Evolutionary conservation across 116 monocot species (phyloP), one percentile per base, ranked within the genome.

Genomic region (Thalassia testudinum): DNA sequence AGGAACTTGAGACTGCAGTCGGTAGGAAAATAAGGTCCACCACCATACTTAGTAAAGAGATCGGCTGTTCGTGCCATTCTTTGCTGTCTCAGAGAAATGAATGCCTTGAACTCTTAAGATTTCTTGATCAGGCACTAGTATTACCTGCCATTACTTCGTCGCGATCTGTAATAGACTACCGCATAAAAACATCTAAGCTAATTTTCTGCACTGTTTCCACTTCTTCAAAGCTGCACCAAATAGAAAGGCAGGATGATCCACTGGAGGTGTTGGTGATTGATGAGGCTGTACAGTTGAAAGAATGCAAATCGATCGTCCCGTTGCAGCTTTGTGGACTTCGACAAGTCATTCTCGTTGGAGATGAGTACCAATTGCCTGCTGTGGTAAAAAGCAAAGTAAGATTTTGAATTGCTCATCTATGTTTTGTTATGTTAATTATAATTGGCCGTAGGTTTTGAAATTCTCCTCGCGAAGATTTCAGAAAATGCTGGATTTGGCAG

Each of bases 281-380:
- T 56, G 85, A 85, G 67, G 85, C 78, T 26, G 75, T 77, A 12
- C 81, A 81, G 27, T 51, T 78, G 30, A 87, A 81, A 53, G 81
- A 86, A 38, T 86, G 81, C 43, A 81, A 86, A 26, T 37, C 66
- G 26, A 13, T 76, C 0, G 72, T 81, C 15, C 81, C 73, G 13
- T 43, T 81, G 21, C 73, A 66, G n/a, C 49, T 81, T 1, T 4
- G 17, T 1, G 50, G 56, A 11, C 24, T 81, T 29, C 40, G 54
- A 16, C 65, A 69, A 42, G 70, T 62, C 15, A 28, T 73, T 51
- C 70, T 81, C 18, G 66, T 81, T 52, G 81, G 76, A 1, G 81
- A 76, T 25, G 81, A 86, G 27, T 59, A 52, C 17, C 81, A 81
- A 44, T 59, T 81, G 44, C 78, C 75, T 21, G 77, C 81, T 47